Conservation (phyloP, 192 early-diverging fungal species). For the Chytriomyces sp. region DNA sequence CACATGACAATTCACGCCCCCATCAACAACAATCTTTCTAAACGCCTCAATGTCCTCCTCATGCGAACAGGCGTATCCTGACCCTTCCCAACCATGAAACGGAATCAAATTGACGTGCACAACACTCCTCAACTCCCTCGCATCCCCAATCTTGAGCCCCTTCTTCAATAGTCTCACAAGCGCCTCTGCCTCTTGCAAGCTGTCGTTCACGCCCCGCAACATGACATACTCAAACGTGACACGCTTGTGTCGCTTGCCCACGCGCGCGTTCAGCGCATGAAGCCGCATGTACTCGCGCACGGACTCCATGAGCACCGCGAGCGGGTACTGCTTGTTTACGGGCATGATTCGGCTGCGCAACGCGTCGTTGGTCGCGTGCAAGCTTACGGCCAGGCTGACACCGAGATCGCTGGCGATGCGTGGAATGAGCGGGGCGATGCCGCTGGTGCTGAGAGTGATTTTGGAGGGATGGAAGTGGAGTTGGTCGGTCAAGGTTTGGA, state of each 20-base stretch:
- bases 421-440: conserved; percentile 81
- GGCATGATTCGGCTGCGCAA: conserved; percentile 81
- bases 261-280: conserved; percentile 26
- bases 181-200: conserved; percentile 63
- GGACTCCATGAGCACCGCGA: conserved; percentile 69
- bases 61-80: conserved; percentile 62
- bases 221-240: conserved; percentile 94
- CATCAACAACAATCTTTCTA: conserved; percentile 19
- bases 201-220: conserved; percentile 85
- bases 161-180: conserved; percentile 64
- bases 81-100: conserved; percentile 88
- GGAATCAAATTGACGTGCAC: conserved; percentile 71
- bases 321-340: conserved; percentile 81
- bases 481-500: conserved; percentile 51
- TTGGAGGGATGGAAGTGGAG: conserved; percentile 70
- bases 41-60: conserved; percentile 41
- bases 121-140: conserved; percentile 50
- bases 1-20: conserved; percentile 15
- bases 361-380: conserved; percentile 81
- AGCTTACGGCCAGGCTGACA: conserved; percentile 73
- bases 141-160: conserved; percentile 13
- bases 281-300: conserved; percentile 58
- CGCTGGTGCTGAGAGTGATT: conserved; percentile 83
- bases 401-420: conserved; percentile 70
- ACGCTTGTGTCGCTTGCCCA: conserved; percentile 59